phyloP scores from a whole-genome alignment of 2,329 filamentous ascomycete genomes.

The Aspergillus japonicus region DNA sequence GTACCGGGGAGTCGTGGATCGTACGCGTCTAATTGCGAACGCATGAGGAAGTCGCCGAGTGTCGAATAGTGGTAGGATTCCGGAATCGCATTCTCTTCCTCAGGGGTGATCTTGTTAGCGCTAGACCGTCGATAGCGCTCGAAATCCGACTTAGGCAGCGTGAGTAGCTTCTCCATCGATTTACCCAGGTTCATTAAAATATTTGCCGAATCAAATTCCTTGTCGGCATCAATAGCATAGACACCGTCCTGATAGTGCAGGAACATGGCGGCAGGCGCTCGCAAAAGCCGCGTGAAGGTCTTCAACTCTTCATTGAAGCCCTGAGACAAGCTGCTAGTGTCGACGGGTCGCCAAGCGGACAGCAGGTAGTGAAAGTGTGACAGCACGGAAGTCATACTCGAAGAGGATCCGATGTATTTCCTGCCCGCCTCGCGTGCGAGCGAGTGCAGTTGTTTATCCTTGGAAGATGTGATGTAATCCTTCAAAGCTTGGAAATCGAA shows the following conservation, averaged over 20 bases:
- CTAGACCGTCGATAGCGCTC: conserved; percentile 75
- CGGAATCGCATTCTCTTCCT: conserved; percentile 68
- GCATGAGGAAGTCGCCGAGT: conserved; percentile 84
- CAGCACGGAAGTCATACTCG: conserved; percentile 87
- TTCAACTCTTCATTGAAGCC: conserved; percentile 61
- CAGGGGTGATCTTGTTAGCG: conserved; percentile 63
- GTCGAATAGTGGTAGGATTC: conserved; percentile 88
- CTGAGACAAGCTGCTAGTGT: conserved; percentile 64
- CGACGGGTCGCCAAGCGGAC: conserved; percentile 75
- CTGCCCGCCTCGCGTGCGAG: conserved; percentile 66
- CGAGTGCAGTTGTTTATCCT: conserved; percentile 68
- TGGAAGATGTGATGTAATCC: conserved; percentile 87
- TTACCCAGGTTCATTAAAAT: conserved; percentile 90
- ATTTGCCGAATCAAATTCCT: conserved; percentile 80
- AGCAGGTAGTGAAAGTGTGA: conserved; percentile 91
- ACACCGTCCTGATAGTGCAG: conserved; percentile 77
- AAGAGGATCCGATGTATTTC: conserved; percentile 92
- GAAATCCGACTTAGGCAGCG: conserved; percentile 75
- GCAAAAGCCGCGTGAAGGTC: conserved; percentile 70
- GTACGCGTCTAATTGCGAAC: conserved; percentile 89
- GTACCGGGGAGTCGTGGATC: conserved; percentile 83
- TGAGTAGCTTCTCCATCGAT: conserved; percentile 94
- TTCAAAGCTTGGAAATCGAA: conserved; percentile 89
- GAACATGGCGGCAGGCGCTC: conserved; percentile 76
- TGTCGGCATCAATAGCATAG: conserved; percentile 95